These are phyloP conservation scores for Handroanthus guayacan DNA, from an alignment of 257 asterid genomes.

Conservation along the genomic window DNA sequence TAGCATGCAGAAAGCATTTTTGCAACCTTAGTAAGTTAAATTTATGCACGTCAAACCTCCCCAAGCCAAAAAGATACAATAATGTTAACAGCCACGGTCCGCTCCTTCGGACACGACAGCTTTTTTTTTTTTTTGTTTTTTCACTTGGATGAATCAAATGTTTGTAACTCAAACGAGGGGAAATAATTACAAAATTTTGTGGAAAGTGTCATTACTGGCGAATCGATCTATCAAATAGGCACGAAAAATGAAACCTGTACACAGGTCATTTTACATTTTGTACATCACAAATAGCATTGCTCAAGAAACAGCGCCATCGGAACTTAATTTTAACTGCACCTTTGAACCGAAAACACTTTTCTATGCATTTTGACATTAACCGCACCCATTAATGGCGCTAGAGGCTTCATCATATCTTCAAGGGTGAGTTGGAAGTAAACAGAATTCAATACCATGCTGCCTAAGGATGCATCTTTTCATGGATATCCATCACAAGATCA, in stretches of 20 bases:
- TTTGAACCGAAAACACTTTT: background rate
- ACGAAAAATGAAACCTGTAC: slow-evolving; percentile 45
- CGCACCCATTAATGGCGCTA: slow-evolving; percentile 11
- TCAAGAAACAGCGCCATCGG: slow-evolving; percentile 7
- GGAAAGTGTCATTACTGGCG: background rate
- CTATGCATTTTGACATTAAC: slow-evolving; percentile 15
- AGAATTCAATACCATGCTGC: slow-evolving; percentile 41
- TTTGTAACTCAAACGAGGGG: background rate
- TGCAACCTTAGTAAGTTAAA: background rate
- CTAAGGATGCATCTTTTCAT: slow-evolving; percentile 55
- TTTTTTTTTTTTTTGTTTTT: background rate
- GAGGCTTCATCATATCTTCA: slow-evolving; percentile 22
- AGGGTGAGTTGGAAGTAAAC: slow-evolving; percentile 18
- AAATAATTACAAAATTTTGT: background rate
- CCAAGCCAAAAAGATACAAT: background rate
- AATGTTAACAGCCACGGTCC: background rate
- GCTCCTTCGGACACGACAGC: background rate
- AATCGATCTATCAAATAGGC: slow-evolving; percentile 27
- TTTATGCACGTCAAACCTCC: background rate
- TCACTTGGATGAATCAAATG: background rate
- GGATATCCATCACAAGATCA: slow-evolving; percentile 76
- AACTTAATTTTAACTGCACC: slow-evolving; percentile 11
- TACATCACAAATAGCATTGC: slow-evolving; percentile 42
- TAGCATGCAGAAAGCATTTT: background rate
- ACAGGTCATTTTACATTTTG: slow-evolving; percentile 47